Evolutionary conservation across 2,329 filamentous ascomycete species (phyloP).

Genomic region (Sporothrix luriei): DNA sequence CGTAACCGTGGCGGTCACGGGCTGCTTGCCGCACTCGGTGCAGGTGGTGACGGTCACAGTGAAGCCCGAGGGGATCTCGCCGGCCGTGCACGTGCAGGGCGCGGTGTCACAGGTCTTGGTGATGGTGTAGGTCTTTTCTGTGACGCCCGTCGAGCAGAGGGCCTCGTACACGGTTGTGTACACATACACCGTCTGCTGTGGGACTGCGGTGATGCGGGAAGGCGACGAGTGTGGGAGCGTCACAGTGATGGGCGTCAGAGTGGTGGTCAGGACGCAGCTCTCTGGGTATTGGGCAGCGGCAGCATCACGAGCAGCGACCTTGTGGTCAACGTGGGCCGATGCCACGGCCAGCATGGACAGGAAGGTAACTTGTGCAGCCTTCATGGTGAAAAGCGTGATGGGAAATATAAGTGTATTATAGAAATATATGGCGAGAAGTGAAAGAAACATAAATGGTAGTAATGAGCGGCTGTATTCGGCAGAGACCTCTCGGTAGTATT

Average conservation of each 20-base stretch:
- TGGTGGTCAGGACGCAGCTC: slow-evolving; percentile 32
- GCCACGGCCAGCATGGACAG: slow-evolving; percentile 27
- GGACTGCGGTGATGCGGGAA: slow-evolving; percentile 23
- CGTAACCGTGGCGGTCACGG: slow-evolving; percentile 34
- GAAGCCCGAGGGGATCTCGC: slow-evolving; percentile 34
- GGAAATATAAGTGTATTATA: background rate
- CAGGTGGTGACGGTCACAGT: slow-evolving; percentile 34
- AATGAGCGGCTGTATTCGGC: slow-evolving; percentile 12
- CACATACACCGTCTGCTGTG: slow-evolving; percentile 30
- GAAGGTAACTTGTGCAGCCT: slow-evolving; percentile 27
- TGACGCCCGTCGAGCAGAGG: slow-evolving; percentile 31
- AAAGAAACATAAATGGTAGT: background rate
- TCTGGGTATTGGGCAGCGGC: slow-evolving; percentile 14
- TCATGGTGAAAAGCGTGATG: slow-evolving; percentile 24
- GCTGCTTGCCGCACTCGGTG: slow-evolving; percentile 29
- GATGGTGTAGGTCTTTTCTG: slow-evolving; percentile 35
- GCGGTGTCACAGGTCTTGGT: slow-evolving; percentile 36
- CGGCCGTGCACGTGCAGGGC: slow-evolving; percentile 27
- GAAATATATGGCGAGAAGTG: background rate
- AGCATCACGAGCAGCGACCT: background rate
- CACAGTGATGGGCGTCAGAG: slow-evolving; percentile 32
- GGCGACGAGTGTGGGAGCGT: slow-evolving; percentile 13
- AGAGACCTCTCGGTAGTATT: background rate
- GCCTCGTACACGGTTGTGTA: slow-evolving; percentile 33
- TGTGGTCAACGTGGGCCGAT: slow-evolving; percentile 23